A percentile compares a stretch with the other conserved stretches of the same genome.
These are phyloP conservation scores for Fusarium devonianum DNA, from an alignment of 2,329 filamentous ascomycete species.

Conservation along the genomic window DNA sequence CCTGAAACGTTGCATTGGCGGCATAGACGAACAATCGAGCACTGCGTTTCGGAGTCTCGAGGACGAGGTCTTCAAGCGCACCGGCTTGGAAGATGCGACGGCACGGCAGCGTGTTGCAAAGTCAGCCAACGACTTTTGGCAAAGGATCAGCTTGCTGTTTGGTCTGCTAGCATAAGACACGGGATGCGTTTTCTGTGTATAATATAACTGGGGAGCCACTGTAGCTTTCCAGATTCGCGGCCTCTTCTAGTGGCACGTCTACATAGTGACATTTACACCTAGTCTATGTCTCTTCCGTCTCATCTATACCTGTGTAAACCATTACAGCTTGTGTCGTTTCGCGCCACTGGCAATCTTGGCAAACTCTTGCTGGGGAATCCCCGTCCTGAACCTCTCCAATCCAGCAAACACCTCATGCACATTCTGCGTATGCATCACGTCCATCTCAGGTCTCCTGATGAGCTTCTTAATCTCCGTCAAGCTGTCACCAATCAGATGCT, in stretches of 20 bases:
- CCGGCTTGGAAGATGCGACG: slow-evolving; percentile 58
- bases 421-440: slow-evolving; percentile 77
- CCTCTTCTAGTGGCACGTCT: slow-evolving; percentile 1
- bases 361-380: slow-evolving; percentile 89
- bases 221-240: neutral
- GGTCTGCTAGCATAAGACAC: slow-evolving; percentile 66
- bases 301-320: neutral
- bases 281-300: neutral
- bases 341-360: slow-evolving; percentile 81
- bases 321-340: slow-evolving; percentile 91
- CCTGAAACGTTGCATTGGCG: slow-evolving; percentile 55
- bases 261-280: too few relatives aligned
- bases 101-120: slow-evolving; percentile 64
- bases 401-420: slow-evolving; percentile 87
- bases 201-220: neutral
- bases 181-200: slow-evolving; percentile 15
- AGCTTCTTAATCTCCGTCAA: slow-evolving; percentile 85
- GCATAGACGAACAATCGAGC: slow-evolving; percentile 31
- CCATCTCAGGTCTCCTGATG: slow-evolving; percentile 76
- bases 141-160: slow-evolving; percentile 82
- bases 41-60: slow-evolving; percentile 54
- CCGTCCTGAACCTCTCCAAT: slow-evolving; percentile 78
- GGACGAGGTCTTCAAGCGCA: slow-evolving; percentile 53
- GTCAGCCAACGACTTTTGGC: slow-evolving; percentile 79
- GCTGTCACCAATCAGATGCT: slow-evolving; percentile 80